phyloP scores from a whole-genome alignment of 331 rosid genomes.

The Erythrophleum ivorense region DNA sequence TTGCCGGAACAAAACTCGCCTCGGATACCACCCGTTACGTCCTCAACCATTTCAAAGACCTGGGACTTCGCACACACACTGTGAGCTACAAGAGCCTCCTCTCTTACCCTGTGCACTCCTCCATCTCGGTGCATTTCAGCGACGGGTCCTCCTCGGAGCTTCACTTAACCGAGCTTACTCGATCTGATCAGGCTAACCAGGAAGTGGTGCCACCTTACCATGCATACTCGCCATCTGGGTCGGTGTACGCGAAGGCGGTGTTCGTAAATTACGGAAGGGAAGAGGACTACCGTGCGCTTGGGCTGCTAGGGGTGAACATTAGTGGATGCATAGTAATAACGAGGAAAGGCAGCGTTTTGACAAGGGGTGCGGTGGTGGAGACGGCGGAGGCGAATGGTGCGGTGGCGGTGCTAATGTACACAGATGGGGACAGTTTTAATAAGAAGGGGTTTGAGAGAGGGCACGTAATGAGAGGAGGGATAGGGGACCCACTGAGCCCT shows the following conservation, averaged over 20 bases:
- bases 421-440: conserved; percentile 56
- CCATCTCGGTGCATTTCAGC: conserved; percentile 59
- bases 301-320: conserved; percentile 60
- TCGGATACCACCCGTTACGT: conserved; percentile 49
- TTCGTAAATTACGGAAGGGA: conserved; percentile 79
- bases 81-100: conserved; percentile 63
- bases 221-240: conserved; percentile 93
- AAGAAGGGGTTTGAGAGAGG: conserved; percentile 88
- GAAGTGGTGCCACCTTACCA: conserved; percentile 74
- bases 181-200: background rate
- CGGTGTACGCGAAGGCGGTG: conserved; percentile 59
- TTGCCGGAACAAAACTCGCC: conserved; percentile 81
- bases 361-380: conserved; percentile 64
- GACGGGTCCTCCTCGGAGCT: conserved; percentile 49
- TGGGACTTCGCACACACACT: conserved; percentile 58
- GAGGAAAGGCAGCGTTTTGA: conserved; percentile 58
- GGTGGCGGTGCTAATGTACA: conserved; percentile 65
- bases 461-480: conserved; percentile 72
- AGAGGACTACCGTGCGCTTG: conserved; percentile 64
- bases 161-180: conserved; percentile 45
- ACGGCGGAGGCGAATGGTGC: conserved; percentile 79
- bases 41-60: conserved; percentile 54
- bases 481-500: conserved; percentile 94
- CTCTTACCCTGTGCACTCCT: conserved; percentile 73
- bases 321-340: conserved; percentile 75